A percentile compares a stretch with the other conserved stretches of the same genome.
phyloP scores from a whole-genome alignment of 805 yeast species.

The Kluyveromyces aestuarii region DNA sequence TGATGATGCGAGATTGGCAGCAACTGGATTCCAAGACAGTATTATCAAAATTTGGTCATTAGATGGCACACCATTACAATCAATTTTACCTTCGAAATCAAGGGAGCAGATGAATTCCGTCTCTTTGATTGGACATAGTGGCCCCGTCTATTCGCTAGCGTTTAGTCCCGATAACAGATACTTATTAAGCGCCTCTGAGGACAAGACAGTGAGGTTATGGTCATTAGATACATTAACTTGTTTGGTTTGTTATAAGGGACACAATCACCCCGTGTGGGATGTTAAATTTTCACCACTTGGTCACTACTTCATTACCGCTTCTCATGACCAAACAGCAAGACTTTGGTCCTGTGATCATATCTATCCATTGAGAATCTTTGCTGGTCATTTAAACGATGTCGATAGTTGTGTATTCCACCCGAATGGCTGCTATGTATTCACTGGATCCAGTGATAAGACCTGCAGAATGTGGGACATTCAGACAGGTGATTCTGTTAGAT shows the following conservation, averaged over 20 bases:
- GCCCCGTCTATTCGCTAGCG: slow-evolving; percentile 83
- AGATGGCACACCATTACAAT: slow-evolving; percentile 77
- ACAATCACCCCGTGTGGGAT: slow-evolving; percentile 96
- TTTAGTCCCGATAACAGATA: slow-evolving; percentile 87
- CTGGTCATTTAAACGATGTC: slow-evolving; percentile 95
- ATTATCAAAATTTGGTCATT: slow-evolving; percentile 87
- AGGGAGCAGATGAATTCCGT: slow-evolving; percentile 30
- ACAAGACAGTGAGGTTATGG: slow-evolving; percentile 89
- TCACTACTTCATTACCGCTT: slow-evolving; percentile 96
- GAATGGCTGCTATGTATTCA: slow-evolving; percentile 85
- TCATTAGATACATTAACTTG: slow-evolving; percentile 84
- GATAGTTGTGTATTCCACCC: slow-evolving; percentile 95
- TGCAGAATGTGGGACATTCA: slow-evolving; percentile 97
- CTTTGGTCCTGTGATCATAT: slow-evolving; percentile 98
- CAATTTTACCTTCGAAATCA: slow-evolving; percentile 34
- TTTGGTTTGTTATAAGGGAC: slow-evolving; percentile 91
- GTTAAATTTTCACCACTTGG: slow-evolving; percentile 91
- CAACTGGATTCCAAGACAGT: slow-evolving; percentile 92
- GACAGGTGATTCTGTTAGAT: slow-evolving; percentile 80
- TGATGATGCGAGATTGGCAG: slow-evolving; percentile 76
- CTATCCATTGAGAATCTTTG: slow-evolving; percentile 89
- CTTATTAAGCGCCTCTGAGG: slow-evolving; percentile 78
- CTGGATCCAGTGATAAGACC: slow-evolving; percentile 93
- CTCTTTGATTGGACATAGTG: slow-evolving; percentile 78
- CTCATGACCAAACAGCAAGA: slow-evolving; percentile 96